A percentile compares a stretch with the other conserved stretches of the same genome.
Evolutionary conservation across 352 stramenopile species (phyloP).

Genomic region (Pythium utonaiense): DNA sequence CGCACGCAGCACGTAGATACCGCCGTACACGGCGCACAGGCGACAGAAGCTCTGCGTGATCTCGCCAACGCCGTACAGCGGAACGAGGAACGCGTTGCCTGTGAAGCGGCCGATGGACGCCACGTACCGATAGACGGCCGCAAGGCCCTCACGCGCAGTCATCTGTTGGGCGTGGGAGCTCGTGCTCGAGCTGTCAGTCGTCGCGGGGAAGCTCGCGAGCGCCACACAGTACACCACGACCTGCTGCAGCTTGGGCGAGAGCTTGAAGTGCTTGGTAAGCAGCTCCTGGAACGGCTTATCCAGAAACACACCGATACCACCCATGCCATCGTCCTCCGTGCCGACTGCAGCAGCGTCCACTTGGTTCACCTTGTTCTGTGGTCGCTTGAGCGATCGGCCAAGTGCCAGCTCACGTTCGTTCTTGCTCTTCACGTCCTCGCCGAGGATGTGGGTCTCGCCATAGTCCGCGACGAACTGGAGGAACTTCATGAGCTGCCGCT

Average conservation of each 20-base stretch:
- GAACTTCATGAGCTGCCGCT: constrained; percentile 90
- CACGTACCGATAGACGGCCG: constrained; percentile 34
- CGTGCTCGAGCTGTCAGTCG: not conserved
- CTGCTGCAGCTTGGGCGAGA: constrained; percentile 73
- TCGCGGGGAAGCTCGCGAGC: constrained; percentile 50
- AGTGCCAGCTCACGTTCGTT: constrained; percentile 82
- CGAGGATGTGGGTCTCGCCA: constrained; percentile 61
- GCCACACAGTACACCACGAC: constrained; percentile 87
- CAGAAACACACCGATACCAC: constrained; percentile 35
- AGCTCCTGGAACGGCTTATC: constrained; percentile 70
- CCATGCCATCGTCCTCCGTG: not conserved
- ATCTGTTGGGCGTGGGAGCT: constrained; percentile 39
- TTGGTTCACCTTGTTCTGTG: constrained; percentile 83
- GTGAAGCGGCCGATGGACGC: constrained; percentile 84
- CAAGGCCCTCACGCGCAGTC: constrained; percentile 30
- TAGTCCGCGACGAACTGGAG: constrained; percentile 88
- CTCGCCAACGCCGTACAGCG: constrained; percentile 84
- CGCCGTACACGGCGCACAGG: constrained; percentile 81
- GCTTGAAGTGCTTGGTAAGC: constrained; percentile 63
- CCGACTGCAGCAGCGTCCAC: constrained; percentile 1
- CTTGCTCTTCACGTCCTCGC: constrained; percentile 74
- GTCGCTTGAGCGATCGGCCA: constrained; percentile 73
- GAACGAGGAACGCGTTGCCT: constrained; percentile 76
- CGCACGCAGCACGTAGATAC: constrained; percentile 78
- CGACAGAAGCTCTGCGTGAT: constrained; percentile 88